phyloP scores from a whole-genome alignment of 140 eudicot genomes.

The Ambrosia hybrid region DNA sequence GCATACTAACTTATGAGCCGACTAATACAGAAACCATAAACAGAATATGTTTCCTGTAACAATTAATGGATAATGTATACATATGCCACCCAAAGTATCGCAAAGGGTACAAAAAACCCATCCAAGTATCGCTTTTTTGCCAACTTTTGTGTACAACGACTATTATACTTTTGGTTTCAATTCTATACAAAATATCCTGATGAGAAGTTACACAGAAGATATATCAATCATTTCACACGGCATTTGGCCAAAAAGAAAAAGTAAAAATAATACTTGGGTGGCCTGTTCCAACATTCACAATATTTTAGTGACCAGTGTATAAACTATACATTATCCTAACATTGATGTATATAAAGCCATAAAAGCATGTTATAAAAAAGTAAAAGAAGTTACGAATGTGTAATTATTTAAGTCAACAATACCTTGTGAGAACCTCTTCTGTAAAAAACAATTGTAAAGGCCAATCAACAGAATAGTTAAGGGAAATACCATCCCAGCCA shows the following conservation, averaged over 20 bases:
- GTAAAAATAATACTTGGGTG: conserved; percentile 8
- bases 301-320: not conserved
- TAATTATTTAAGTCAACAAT: conserved; percentile 19
- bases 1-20: conserved; percentile 14
- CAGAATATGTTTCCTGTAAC: not conserved
- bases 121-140: not conserved
- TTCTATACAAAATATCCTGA: not conserved
- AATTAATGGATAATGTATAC: not conserved
- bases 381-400: not conserved
- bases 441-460: conserved; percentile 88
- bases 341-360: too few relatives aligned
- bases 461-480: conserved; percentile 93
- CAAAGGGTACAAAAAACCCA: not conserved
- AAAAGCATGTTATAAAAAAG: too few relatives aligned
- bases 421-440: conserved; percentile 89
- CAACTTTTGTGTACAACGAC: not conserved
- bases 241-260: not conserved
- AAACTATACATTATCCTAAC: not conserved
- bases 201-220: not conserved
- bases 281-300: not conserved
- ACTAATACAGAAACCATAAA: not conserved
- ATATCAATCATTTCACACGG: not conserved
- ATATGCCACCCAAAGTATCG: not conserved
- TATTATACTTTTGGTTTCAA: not conserved
- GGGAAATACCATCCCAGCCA: conserved; percentile 97